Conservation (phyloP, 108 stramenopile species). For the Skeletonema menzelii region DNA sequence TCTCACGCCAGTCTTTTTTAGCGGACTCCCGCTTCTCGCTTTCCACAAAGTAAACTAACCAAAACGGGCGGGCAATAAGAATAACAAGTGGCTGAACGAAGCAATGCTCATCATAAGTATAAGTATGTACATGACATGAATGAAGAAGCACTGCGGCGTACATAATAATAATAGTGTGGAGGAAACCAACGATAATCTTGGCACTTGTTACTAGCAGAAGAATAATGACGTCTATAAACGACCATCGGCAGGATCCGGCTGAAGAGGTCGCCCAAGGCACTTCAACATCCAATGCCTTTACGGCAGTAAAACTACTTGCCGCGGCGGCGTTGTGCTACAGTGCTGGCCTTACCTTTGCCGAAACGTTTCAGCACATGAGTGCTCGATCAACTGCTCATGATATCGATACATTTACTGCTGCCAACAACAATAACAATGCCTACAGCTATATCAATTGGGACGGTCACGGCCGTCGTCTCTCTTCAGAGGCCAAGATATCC, state of each 20-base stretch:
- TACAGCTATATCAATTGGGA: not conserved
- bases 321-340: slow-evolving; percentile 43
- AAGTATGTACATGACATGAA: not conserved
- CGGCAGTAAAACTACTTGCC: slow-evolving; percentile 32
- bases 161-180: not conserved
- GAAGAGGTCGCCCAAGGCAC: slow-evolving; percentile 3
- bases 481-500: slow-evolving; percentile 13
- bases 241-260: not conserved
- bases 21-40: not conserved
- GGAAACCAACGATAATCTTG: not conserved
- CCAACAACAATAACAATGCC: slow-evolving; percentile 22
- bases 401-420: slow-evolving; percentile 7
- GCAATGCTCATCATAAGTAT: no score
- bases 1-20: not conserved
- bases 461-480: slow-evolving; percentile 11
- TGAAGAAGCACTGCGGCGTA: no score
- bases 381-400: not conserved
- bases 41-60: not conserved
- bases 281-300: slow-evolving; percentile 2
- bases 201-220: not conserved
- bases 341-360: slow-evolving; percentile 38
- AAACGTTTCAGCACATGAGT: slow-evolving; percentile 18
- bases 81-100: no score
- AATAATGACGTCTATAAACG: not conserved
- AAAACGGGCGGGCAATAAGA: no score